These are phyloP conservation scores for Sclerotinia glacialis DNA, from an alignment of 2,329 filamentous ascomycete genomes.

Conservation along the genomic window DNA sequence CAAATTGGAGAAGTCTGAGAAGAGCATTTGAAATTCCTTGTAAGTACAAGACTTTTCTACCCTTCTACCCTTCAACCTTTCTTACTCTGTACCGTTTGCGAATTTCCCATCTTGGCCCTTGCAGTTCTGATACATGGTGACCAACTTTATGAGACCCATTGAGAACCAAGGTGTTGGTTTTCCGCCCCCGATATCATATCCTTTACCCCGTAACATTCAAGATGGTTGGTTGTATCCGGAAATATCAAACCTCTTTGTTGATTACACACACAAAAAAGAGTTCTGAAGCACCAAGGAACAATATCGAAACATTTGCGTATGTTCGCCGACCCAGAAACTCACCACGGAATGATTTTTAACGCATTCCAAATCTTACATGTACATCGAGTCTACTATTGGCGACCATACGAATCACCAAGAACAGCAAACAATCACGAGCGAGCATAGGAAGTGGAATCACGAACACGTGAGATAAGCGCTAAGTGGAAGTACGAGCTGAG, in stretches of 20 bases:
- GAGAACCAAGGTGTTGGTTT: conserved; percentile 2
- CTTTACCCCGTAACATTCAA: not conserved
- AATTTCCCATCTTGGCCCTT: not conserved
- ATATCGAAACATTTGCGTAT: not conserved
- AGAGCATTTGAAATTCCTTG: not conserved
- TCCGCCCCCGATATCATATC: conserved; percentile 4
- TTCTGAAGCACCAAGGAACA: conserved; percentile 13
- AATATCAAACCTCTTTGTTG: too few relatives aligned
- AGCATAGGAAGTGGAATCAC: conserved; percentile 9
- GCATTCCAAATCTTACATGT: conserved; percentile 13
- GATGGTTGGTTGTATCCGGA: not conserved
- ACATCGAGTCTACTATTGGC: not conserved
- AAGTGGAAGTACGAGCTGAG: not conserved
- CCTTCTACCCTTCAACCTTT: not conserved
- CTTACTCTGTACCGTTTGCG: not conserved
- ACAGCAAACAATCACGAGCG: not conserved
- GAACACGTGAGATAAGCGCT: conserved; percentile 11
- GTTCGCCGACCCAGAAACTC: not conserved
- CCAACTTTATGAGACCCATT: conserved; percentile 11
- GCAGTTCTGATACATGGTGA: not conserved
- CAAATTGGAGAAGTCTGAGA: not conserved
- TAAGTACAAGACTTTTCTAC: not conserved
- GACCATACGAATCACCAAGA: conserved; percentile 11
- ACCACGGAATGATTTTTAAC: not conserved
- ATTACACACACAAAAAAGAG: not conserved